Conservation (phyloP, 495 filamentous ascomycete genomes). For the Penicillium simplicissimum region DNA sequence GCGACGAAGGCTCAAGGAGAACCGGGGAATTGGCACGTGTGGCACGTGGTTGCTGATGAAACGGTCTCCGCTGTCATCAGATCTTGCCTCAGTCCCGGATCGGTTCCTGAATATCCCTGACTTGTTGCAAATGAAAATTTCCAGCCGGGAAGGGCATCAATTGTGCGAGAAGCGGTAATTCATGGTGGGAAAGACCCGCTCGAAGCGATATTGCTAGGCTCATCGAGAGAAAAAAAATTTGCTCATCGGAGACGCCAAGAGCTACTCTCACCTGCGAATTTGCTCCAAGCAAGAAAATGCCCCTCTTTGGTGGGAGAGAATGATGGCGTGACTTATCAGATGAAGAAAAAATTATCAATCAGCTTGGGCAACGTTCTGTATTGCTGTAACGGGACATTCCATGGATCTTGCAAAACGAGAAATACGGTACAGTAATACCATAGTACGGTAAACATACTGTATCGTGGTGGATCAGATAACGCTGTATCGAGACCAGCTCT, state of each 20-base stretch:
- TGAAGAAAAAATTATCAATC: conserved; percentile 7
- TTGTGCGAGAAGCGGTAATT: neutral
- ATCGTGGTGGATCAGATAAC: too few relatives aligned
- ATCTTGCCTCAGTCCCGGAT: neutral
- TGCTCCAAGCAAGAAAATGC: neutral
- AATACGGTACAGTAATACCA: neutral
- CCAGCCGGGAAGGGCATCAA: neutral
- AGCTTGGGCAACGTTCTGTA: neutral
- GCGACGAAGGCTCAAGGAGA: neutral
- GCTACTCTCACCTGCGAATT: neutral
- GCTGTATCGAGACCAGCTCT: neutral
- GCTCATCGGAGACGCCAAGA: neutral
- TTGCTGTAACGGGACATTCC: neutral
- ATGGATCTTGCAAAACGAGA: neutral
- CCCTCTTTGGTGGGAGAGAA: neutral
- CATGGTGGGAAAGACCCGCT: neutral
- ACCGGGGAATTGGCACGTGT: neutral
- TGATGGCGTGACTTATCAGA: conserved; percentile 1
- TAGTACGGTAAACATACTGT: too few relatives aligned
- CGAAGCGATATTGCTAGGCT: neutral
- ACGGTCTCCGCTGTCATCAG: neutral
- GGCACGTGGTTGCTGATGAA: neutral
- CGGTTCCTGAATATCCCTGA: neutral
- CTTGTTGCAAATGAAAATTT: neutral
- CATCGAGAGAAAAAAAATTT: neutral